Base-by-base conservation (phyloP, 1,284 basidiomycete genomes). In the Albatrellus sp. region DNA sequence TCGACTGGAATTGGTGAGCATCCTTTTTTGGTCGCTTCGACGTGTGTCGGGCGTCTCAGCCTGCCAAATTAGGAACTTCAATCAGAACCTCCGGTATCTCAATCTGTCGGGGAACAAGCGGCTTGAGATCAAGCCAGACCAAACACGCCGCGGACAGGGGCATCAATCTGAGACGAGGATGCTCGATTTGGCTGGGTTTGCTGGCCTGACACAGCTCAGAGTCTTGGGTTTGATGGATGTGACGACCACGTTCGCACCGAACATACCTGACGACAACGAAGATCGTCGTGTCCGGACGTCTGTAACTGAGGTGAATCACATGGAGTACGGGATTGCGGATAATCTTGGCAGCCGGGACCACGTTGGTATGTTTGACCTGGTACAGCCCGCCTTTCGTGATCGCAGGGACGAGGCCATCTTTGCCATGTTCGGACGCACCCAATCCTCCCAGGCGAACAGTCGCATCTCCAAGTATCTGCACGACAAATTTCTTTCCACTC, bases 161-260 rank as follows among this genome's bases (percentile, higher is more conserved):
- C 42, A 49, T 34, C 51, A 49, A 45, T 50, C 49, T 2, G 57
- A 51, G 33, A 54, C 55, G 42, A 53, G 43, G 37, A 54, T 55
- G 12, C 59, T 62, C 13, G 65, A 72, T 49, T 72, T 94, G 16
- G 85, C 90, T 12, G 89, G 92, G 54, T 98, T 98, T 61, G 82
- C 81, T n/a, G 77, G 77, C 6, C 71, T 98, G 30, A 73, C 72
- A 1, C 79, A 89, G 53, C 70, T 99, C 37, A 83, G 85, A 32
- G 80, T 96, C 16, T 74, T 99, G 2, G 94, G 96, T 34, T 73
- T 99, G 32, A 99, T 98, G 88, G 96, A 98, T 60, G 91, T 98
- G 49, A 98, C 93, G 3, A 83, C 93, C 37, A 84, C 86, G 37
- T 83, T 83, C 60, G 65, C 55, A 56, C 81, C 68, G 5, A 80